Conservation (phyloP, 1,139 yeast species). For the Candida tropicalis region DNA sequence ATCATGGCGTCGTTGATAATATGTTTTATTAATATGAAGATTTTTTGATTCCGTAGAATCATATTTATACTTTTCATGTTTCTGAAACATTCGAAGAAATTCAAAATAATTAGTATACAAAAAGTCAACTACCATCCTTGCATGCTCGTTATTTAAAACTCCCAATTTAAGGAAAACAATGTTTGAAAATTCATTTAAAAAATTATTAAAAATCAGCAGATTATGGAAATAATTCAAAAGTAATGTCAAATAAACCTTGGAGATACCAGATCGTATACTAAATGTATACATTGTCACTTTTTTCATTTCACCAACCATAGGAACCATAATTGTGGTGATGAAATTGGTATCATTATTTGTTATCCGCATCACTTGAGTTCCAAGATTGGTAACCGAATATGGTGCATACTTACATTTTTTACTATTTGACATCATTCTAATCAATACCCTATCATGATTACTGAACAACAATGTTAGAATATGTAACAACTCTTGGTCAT, state of each 20-base stretch:
- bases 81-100: constrained; percentile 14
- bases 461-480: constrained; percentile 7
- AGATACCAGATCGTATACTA: constrained; percentile 4
- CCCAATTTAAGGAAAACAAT: constrained; percentile 14
- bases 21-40: constrained; percentile 2
- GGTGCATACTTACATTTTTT: not conserved
- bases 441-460: constrained; percentile 10
- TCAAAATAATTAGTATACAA: constrained; percentile 16
- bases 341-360: not conserved
- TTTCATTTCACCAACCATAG: constrained; percentile 5
- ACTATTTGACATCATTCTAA: constrained; percentile 6
- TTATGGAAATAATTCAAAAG: constrained; percentile 15
- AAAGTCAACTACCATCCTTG: constrained; percentile 15
- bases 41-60: constrained; percentile 16
- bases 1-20: not conserved
- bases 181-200: constrained; percentile 10
- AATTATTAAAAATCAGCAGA: constrained; percentile 10
- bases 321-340: constrained; percentile 1
- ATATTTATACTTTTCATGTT: constrained; percentile 16
- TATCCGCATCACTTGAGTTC: constrained; percentile 11
- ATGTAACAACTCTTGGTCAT: constrained; percentile 3
- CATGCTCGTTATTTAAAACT: constrained; percentile 12
- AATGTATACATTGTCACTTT: constrained; percentile 7
- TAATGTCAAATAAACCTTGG: constrained; percentile 8
- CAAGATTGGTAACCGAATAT: constrained; percentile 4